These are phyloP conservation scores for Nigrospora oryzae DNA, from an alignment of 2,329 filamentous ascomycete species.

Conservation along the genomic window DNA sequence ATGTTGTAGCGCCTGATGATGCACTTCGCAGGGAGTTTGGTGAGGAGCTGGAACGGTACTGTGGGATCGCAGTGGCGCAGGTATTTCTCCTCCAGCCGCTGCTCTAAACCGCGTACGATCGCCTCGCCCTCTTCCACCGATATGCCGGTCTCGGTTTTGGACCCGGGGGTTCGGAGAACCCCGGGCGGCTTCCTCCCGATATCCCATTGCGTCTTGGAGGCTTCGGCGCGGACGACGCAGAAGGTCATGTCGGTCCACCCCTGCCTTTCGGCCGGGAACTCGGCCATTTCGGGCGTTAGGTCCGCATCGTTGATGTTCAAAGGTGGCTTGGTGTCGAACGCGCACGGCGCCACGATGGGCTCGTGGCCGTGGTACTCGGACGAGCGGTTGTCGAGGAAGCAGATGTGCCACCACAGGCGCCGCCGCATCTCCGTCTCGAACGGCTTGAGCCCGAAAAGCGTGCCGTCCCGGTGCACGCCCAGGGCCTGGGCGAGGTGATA, in stretches of 20 bases:
- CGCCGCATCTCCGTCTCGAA: conserved; percentile 1
- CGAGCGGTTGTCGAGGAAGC: neutral
- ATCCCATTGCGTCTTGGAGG: neutral
- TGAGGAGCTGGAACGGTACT: neutral
- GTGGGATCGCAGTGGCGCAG: neutral
- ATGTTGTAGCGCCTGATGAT: conserved; percentile 1
- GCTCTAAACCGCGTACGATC: neutral
- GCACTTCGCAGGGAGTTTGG: neutral
- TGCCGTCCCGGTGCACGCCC: conserved; percentile 2
- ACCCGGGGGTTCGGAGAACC: neutral
- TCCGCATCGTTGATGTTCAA: conserved; percentile 1
- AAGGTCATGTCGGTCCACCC: conserved; percentile 1
- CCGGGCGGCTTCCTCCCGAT: neutral
- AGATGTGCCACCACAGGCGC: conserved; percentile 1
- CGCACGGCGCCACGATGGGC: neutral
- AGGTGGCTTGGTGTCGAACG: neutral
- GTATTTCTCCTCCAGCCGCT: neutral
- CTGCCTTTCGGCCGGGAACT: neutral
- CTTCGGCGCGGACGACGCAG: neutral
- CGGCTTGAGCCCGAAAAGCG: conserved; percentile 1
- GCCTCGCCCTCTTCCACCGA: neutral
- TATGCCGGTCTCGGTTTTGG: neutral
- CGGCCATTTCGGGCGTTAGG: neutral
- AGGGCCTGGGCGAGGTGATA: neutral
- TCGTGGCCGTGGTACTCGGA: neutral